These are phyloP conservation scores for Bombardia bombarda DNA, from an alignment of 495 filamentous ascomycete genomes.

Conservation along the genomic window DNA sequence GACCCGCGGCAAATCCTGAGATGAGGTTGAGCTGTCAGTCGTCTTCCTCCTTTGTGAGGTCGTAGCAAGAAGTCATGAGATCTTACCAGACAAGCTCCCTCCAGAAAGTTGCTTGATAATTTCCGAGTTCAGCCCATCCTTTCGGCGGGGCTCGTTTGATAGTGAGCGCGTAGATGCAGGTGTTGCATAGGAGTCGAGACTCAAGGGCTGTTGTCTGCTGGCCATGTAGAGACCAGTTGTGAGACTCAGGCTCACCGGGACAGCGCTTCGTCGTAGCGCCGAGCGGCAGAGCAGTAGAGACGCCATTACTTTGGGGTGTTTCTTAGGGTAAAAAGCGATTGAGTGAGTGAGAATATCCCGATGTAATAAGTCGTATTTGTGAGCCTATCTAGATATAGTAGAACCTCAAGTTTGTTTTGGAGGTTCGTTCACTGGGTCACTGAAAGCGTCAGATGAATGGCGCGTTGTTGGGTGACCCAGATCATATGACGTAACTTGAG, in stretches of 20 bases:
- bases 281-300: conserved; percentile 4
- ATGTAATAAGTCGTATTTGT: no score
- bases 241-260: conserved; percentile 19
- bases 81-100: conserved; percentile 57
- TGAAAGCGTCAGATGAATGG: no score
- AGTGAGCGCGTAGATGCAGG: background rate
- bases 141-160: conserved; percentile 7
- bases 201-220: conserved; percentile 19
- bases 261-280: conserved; percentile 8
- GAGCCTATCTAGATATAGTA: no score
- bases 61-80: background rate
- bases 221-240: conserved; percentile 13
- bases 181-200: conserved; percentile 17
- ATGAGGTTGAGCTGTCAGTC: no score
- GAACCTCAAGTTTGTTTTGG: no score
- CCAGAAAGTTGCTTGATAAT: conserved; percentile 60
- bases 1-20: conserved; percentile 56
- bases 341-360: no score
- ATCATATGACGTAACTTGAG: no score
- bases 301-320: no score
- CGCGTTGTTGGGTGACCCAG: no score
- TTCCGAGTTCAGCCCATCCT: conserved; percentile 37
- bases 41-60: no score
- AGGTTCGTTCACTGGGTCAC: no score
- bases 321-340: no score